A percentile compares a stretch with the other conserved stretches of the same genome.
These are phyloP conservation scores for Dalbergia cochinchinensis DNA, from an alignment of 306 rosid species.

Conservation along the genomic window DNA sequence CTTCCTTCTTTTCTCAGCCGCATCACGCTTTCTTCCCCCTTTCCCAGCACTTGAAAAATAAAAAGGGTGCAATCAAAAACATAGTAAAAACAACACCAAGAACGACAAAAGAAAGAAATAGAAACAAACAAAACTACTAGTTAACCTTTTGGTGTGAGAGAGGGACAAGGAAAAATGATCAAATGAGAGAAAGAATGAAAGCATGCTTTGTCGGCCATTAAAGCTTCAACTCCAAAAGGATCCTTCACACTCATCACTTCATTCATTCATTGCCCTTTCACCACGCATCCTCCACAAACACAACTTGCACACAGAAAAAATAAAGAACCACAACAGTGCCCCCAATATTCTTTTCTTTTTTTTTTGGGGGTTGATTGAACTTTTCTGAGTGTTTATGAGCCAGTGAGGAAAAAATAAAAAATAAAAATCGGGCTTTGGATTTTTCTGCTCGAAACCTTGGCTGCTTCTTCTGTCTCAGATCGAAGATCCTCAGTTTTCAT, in stretches of 20 bases:
- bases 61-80: not conserved
- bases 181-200: slow-evolving; percentile 47
- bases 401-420: slow-evolving; percentile 1
- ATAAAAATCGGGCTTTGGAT: slow-evolving; percentile 37
- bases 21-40: slow-evolving; percentile 44
- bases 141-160: slow-evolving; percentile 19
- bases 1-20: not conserved
- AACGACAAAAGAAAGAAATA: not conserved
- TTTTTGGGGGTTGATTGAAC: slow-evolving; percentile 46
- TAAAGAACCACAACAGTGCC: slow-evolving; percentile 9
- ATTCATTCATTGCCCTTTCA: slow-evolving; percentile 32
- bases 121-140: not conserved
- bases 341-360: slow-evolving; percentile 39
- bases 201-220: slow-evolving; percentile 88
- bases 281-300: not conserved
- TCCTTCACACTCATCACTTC: slow-evolving; percentile 42
- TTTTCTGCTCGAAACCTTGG: slow-evolving; percentile 50
- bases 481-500: slow-evolving; percentile 66
- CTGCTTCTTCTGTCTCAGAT: slow-evolving; percentile 47
- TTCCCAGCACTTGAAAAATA: slow-evolving; percentile 41
- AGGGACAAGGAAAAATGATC: slow-evolving; percentile 33
- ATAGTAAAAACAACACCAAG: slow-evolving; percentile 18
- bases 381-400: slow-evolving; percentile 17
- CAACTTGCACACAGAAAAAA: not conserved
- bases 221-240: slow-evolving; percentile 53